Evolutionary conservation across 73 alveolate species (phyloP), one percentile per base, ranked within the genome.

Genomic region (Paramecium sonneborni): DNA sequence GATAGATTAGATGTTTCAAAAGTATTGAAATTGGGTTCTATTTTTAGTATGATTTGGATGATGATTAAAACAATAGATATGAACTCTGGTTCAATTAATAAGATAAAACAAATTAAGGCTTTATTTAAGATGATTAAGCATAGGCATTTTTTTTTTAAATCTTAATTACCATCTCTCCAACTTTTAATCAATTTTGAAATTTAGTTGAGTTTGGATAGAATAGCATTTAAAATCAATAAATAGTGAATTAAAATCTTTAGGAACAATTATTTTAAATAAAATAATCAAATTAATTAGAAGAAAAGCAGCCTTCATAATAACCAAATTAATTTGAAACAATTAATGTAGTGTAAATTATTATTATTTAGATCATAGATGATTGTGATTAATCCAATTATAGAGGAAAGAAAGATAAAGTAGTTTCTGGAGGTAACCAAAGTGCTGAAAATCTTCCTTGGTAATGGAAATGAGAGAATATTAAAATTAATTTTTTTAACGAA

Each of bases 391-490:
- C 84, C 24, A 32, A 32, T 26, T 62, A 62, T 62, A 62, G 48
- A 62, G 84, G 46, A n/a, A 23, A 79, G 72, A 46, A 14, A 14
- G 72, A 79, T 21, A 39, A 44, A 14, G 46, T 24, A 44, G 72
- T 26, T 41, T 41, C 90, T 41, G 55, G 72, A 18, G 48, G 55
- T 46, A 79, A 79, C 55, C 68, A 52, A 52, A 52, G n/a, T 8
- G 18, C 46, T 79, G 67, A 74, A 39, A 35, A 21, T 18, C 87
- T 37, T n/a, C 56, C 87, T 30, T 79, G 44, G 62, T 76, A n/a
- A n/a, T n/a, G n/a, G n/a, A n/a, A 39, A 41, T 32, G 90, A 30
- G 23, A 52, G 34, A 52, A 18, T 32, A 79, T 79, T 74, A 74
- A 74, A 28, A 37, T 28, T 74, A 28, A 37, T n/a, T n/a, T 15